Percentiles rank a stretch among this genome's conserved stretches.
Conservation (phyloP, 371 early-diverging fungal genomes). For the Mortierella sp. region DNA sequence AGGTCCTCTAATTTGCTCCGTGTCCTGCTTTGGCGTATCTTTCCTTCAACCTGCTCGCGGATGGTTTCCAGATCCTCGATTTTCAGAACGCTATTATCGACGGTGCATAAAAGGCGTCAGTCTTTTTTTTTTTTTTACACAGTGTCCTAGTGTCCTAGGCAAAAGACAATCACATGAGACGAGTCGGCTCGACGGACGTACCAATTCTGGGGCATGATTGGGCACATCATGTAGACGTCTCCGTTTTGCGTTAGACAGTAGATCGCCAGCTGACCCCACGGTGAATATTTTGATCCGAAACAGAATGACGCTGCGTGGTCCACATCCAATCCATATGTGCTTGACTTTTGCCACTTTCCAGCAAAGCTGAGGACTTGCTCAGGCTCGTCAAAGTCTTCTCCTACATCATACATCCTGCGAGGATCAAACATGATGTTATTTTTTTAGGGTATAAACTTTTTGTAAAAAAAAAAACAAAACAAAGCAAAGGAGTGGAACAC, state of each 20-base stretch:
- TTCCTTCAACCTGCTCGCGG: constrained; percentile 11
- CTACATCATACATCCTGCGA: constrained; percentile 61
- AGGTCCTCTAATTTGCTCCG: neutral
- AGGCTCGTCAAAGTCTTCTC: constrained; percentile 56
- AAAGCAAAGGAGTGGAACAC: neutral
- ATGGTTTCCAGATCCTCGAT: constrained; percentile 28
- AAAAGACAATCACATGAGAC: no score
- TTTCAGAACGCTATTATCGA: constrained; percentile 18
- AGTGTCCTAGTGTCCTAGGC: no score
- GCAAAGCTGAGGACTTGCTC: constrained; percentile 60
- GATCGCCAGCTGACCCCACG: constrained; percentile 63
- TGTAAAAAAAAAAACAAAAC: neutral
- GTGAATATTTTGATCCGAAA: constrained; percentile 55
- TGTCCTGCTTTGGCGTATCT: neutral
- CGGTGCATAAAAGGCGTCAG: no score
- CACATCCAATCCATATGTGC: constrained; percentile 53
- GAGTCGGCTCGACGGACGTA: constrained; percentile 18
- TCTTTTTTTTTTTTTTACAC: no score
- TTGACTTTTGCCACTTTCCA: constrained; percentile 20
- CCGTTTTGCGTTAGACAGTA: constrained; percentile 64
- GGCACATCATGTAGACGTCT: constrained; percentile 63
- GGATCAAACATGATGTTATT: no score
- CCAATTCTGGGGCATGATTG: constrained; percentile 62
- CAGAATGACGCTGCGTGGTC: constrained; percentile 64
- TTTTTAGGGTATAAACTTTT: no score